phyloP scores from a whole-genome alignment of 1,284 basidiomycete genomes.

The Boletus austroedulis region DNA sequence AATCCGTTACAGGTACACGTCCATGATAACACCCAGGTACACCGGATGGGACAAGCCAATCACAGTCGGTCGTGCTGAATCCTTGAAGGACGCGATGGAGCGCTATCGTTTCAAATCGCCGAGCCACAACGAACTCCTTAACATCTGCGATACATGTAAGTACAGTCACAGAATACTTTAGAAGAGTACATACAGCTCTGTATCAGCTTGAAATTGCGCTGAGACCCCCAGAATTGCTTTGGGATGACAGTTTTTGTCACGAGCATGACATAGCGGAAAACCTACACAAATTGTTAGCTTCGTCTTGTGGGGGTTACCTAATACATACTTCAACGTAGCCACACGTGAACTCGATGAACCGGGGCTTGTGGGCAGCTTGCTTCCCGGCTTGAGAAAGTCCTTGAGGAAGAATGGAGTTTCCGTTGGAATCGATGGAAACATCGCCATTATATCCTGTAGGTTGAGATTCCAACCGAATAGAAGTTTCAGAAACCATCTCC shows the following conservation, averaged over 20 bases:
- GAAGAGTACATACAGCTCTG: conserved; percentile 53
- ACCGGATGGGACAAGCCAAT: conserved; percentile 70
- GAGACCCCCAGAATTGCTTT: conserved; percentile 73
- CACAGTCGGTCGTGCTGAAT: conserved; percentile 72
- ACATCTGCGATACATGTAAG: conserved; percentile 52
- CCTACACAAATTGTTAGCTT: conserved; percentile 43
- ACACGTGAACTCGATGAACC: conserved; percentile 76
- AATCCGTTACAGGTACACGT: conserved; percentile 63
- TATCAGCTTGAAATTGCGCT: conserved; percentile 64
- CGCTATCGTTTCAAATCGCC: conserved; percentile 79
- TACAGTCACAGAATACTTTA: not conserved
- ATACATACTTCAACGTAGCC: conserved; percentile 53
- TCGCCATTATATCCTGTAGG: conserved; percentile 33
- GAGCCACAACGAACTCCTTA: conserved; percentile 65
- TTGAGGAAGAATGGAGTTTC: conserved; percentile 41
- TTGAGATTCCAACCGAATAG: conserved; percentile 55
- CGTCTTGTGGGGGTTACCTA: not conserved
- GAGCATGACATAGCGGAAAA: conserved; percentile 64
- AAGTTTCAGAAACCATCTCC: conserved; percentile 73
- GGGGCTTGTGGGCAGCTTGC: conserved; percentile 59
- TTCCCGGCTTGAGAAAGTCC: conserved; percentile 48
- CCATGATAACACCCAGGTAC: conserved; percentile 37
- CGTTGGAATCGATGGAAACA: conserved; percentile 47
- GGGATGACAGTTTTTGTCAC: conserved; percentile 75
- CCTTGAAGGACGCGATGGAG: conserved; percentile 82